A percentile compares a stretch with the other conserved stretches of the same genome.
Conservation (phyloP, 805 yeast species). For the Metschnikowia bowlesiae region DNA sequence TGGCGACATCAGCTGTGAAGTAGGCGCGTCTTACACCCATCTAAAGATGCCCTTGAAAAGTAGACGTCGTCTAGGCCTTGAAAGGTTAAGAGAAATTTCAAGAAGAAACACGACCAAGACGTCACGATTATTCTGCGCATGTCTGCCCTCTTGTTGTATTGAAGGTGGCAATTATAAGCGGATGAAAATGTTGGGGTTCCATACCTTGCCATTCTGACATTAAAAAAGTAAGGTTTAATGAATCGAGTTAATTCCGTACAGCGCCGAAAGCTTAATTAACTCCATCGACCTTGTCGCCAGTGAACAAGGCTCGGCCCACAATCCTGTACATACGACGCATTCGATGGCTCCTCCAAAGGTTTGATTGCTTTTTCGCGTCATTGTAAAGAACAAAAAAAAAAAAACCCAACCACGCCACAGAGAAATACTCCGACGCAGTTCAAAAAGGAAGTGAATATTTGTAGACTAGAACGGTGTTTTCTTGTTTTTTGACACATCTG, state of each 20-base stretch:
- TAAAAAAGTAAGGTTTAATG: not conserved
- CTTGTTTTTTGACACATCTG: too few species aligned
- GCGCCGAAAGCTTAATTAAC: too few species aligned
- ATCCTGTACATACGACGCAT: not conserved
- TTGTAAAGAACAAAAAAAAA: not conserved
- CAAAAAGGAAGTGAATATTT: not conserved
- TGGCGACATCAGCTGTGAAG: not conserved
- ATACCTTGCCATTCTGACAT: not conserved
- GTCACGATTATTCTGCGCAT: not conserved
- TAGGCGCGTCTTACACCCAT: not conserved
- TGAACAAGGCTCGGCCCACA: not conserved
- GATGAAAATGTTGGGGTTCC: not conserved
- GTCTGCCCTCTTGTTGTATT: not conserved
- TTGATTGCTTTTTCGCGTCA: slow-evolving; percentile 4
- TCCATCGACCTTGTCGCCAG: too few species aligned
- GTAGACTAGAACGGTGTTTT: not conserved
- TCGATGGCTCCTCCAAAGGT: not conserved
- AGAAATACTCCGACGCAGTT: not conserved
- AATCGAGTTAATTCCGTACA: too few species aligned
- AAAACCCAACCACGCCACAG: not conserved
- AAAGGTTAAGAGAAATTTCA: not conserved
- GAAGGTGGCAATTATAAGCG: not conserved
- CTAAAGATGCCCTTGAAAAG: not conserved
- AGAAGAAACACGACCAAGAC: not conserved
- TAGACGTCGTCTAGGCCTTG: not conserved